Base-by-base conservation (phyloP, 169 alveolate species). In the Eimeria mitis region DNA sequence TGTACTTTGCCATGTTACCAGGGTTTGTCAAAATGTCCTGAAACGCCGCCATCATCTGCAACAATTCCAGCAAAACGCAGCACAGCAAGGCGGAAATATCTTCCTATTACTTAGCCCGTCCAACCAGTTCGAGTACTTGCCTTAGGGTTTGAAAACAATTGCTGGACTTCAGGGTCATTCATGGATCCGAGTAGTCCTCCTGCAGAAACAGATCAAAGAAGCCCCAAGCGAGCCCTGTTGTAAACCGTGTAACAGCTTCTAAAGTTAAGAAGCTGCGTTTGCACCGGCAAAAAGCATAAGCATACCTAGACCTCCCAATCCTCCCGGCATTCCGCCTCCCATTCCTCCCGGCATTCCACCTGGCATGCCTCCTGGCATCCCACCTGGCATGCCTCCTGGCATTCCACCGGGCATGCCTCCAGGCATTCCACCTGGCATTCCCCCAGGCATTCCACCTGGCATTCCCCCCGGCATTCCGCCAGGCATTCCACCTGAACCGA, bases 1-100 rank as follows among this genome's bases (percentile, higher is more conserved):
- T 97, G 94, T 96, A 97, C 95, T 97, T 95, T 40, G 96, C 88
- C 76, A 96, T 87, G 65, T 95, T 68, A 31, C 96, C 97, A 19
- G 98, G 98, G 68, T 97, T 97, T 65, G 97, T 75, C 97, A 96
- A 89, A 97, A 97, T 96, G 61, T 96, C 97, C 78, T 96, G 98
- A 42, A 95, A 87, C 42, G 95, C 97, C 23, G 95, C 95, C 97
- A 97, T 96, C 97, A 96, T 95, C 97, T 97, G 96, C 75, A 89
- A 76, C 42, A 63, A 37, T 9, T 34, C 79, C 34, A 81, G 11
- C 73, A 52, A n/a, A 11, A 40, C 28, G 52, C 71, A 81, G 71
- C 71, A n/a, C 31, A 8, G 21, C n/a, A 7, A 14, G 21, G 11
- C 47, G 44, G 42, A 44, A 19, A n/a, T n/a, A n/a, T n/a, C n/a